These are phyloP conservation scores for Ceratocystis eucalypticola DNA, from an alignment of 2,329 filamentous ascomycete genomes.

Conservation along the genomic window DNA sequence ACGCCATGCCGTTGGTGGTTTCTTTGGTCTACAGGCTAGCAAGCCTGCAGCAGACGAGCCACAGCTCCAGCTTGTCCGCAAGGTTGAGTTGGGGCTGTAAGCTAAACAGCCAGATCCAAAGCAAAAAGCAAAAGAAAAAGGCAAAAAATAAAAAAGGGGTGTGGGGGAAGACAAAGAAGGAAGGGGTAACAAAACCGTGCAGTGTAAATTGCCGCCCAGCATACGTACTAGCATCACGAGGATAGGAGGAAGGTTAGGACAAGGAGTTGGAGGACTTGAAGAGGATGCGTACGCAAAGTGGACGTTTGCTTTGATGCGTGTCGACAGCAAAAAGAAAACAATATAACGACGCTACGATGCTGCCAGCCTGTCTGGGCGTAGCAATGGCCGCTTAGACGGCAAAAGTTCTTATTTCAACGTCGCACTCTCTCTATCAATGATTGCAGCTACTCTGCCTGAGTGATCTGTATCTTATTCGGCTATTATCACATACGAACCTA, in stretches of 20 bases:
- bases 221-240: not conserved
- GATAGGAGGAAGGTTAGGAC: not conserved
- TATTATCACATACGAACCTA: not conserved
- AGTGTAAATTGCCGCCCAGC: not conserved
- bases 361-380: not conserved
- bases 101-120: conserved; percentile 22
- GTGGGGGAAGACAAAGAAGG: not conserved
- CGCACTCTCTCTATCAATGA: not conserved
- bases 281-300: not conserved
- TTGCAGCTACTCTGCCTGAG: not conserved
- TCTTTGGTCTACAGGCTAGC: conserved; percentile 40
- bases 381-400: not conserved
- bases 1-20: conserved; percentile 49
- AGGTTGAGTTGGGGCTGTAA: conserved; percentile 37
- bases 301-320: not conserved
- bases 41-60: conserved; percentile 21
- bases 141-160: not conserved
- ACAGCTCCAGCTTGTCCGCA: conserved; percentile 39
- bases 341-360: not conserved
- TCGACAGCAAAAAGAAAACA: not conserved
- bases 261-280: not conserved
- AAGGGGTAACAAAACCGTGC: not conserved
- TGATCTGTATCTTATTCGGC: not conserved
- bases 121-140: too few species aligned
- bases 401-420: conserved; percentile 5